These are phyloP conservation scores for Myxozyma udenii DNA, from an alignment of 805 yeast species.

Conservation along the genomic window DNA sequence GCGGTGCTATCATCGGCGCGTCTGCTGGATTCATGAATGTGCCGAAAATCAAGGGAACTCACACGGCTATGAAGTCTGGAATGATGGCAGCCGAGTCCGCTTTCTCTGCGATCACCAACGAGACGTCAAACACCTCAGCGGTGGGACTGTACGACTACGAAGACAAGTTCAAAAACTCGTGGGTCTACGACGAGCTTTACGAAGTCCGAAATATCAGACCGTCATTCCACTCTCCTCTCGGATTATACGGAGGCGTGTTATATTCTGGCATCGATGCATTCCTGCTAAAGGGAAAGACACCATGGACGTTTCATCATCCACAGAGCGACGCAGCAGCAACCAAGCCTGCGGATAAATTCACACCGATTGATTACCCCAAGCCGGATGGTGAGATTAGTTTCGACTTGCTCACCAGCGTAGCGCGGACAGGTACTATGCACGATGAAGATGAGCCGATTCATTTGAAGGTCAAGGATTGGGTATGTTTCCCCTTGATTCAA, in stretches of 20 bases:
- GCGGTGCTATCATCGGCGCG: constrained; percentile 93
- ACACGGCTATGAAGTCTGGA: constrained; percentile 95
- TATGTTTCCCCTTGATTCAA: background rate
- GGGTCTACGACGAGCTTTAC: constrained; percentile 81
- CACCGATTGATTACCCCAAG: constrained; percentile 84
- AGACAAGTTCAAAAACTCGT: constrained; percentile 63
- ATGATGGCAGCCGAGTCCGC: constrained; percentile 90
- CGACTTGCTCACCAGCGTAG: constrained; percentile 89
- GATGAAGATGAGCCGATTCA: constrained; percentile 93
- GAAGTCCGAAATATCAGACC: constrained; percentile 91
- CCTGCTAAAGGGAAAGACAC: constrained; percentile 72
- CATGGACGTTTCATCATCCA: constrained; percentile 78
- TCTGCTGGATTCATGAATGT: constrained; percentile 97
- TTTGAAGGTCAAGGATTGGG: constrained; percentile 50
- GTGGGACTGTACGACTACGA: constrained; percentile 57
- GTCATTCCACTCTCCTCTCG: constrained; percentile 74
- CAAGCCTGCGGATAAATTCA: constrained; percentile 58
- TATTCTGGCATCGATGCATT: constrained; percentile 83
- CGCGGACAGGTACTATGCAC: constrained; percentile 94
- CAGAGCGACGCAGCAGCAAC: constrained; percentile 72
- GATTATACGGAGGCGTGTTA: constrained; percentile 73
- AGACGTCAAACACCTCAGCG: constrained; percentile 29
- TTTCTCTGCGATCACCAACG: constrained; percentile 49
- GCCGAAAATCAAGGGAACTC: constrained; percentile 96
- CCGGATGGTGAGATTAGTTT: constrained; percentile 93